Conservation (phyloP, 805 yeast species). For the Lipomyces lipofer region DNA sequence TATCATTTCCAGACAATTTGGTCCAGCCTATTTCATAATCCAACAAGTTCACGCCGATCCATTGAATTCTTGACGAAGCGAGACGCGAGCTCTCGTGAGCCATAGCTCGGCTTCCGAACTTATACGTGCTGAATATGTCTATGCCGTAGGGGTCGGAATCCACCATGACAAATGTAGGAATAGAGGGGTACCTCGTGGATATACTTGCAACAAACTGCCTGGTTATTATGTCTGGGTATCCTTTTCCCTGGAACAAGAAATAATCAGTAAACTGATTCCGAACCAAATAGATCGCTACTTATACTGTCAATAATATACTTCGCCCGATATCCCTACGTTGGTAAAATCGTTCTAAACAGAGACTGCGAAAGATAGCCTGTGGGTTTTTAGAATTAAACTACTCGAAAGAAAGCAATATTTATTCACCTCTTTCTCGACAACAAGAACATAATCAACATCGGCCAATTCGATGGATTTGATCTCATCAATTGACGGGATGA, state of each 20-base stretch:
- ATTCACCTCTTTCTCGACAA: constrained; percentile 53
- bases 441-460: constrained; percentile 40
- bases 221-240: constrained; percentile 64
- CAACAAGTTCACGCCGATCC: constrained; percentile 47
- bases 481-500: constrained; percentile 43
- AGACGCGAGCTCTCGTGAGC: constrained; percentile 22
- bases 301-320: constrained; percentile 46
- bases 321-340: constrained; percentile 19
- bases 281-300: not conserved
- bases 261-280: not conserved
- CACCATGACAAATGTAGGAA: constrained; percentile 51
- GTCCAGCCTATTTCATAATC: constrained; percentile 43
- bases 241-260: constrained; percentile 49
- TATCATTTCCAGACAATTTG: constrained; percentile 38
- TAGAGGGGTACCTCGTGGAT: constrained; percentile 35
- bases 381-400: not conserved
- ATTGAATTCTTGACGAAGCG: constrained; percentile 30
- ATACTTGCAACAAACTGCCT: constrained; percentile 44
- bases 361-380: constrained; percentile 25
- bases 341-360: constrained; percentile 10
- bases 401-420: not conserved
- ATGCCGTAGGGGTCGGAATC: constrained; percentile 70
- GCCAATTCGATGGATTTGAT: constrained; percentile 32
- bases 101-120: constrained; percentile 31
- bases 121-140: constrained; percentile 48